Conservation (phyloP, 2,329 filamentous ascomycete species). For the Trichothecium sympodiale region DNA sequence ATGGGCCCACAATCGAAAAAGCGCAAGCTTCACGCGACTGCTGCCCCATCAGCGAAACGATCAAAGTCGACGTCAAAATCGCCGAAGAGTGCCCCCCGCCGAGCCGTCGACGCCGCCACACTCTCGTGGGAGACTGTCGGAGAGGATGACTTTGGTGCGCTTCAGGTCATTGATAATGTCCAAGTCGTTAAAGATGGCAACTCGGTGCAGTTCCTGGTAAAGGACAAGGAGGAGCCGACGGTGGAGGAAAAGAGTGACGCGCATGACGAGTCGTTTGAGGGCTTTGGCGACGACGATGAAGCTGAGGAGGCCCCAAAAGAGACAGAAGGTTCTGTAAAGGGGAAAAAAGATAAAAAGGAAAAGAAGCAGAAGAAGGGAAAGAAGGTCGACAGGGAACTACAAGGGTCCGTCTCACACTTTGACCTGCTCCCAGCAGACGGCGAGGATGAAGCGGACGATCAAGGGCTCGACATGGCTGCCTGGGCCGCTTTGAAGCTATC, state of each 20-base stretch:
- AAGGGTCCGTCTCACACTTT: constrained; percentile 36
- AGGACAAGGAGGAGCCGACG: constrained; percentile 10
- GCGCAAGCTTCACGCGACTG: constrained; percentile 24
- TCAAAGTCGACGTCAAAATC: constrained; percentile 10
- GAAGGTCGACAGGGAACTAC: constrained; percentile 20
- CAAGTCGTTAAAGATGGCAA: constrained; percentile 63
- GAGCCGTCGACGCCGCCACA: constrained; percentile 31
- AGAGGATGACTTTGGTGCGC: constrained; percentile 74
- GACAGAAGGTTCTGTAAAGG: no score
- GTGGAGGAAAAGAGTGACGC: constrained; percentile 8
- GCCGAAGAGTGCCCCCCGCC: constrained; percentile 14
- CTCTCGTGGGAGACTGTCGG: constrained; percentile 64
- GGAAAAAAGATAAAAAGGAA: constrained; percentile 17
- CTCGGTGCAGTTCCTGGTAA: constrained; percentile 44
- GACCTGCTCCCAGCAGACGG: constrained; percentile 39
- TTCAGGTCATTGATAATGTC: constrained; percentile 88
- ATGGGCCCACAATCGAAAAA: constrained; percentile 24
- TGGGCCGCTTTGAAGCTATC: constrained; percentile 72
- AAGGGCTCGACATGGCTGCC: constrained; percentile 51
- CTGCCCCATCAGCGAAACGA: constrained; percentile 23
- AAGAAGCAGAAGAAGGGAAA: constrained; percentile 14
- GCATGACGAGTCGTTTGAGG: constrained; percentile 48
- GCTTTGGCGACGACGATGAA: constrained; percentile 40
- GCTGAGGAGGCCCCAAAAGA: no score
- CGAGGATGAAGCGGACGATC: constrained; percentile 44